Percentiles rank a stretch among this genome's conserved stretches.
Conservation (phyloP, 768 basidiomycete species). For the Naganishia onofrii region DNA sequence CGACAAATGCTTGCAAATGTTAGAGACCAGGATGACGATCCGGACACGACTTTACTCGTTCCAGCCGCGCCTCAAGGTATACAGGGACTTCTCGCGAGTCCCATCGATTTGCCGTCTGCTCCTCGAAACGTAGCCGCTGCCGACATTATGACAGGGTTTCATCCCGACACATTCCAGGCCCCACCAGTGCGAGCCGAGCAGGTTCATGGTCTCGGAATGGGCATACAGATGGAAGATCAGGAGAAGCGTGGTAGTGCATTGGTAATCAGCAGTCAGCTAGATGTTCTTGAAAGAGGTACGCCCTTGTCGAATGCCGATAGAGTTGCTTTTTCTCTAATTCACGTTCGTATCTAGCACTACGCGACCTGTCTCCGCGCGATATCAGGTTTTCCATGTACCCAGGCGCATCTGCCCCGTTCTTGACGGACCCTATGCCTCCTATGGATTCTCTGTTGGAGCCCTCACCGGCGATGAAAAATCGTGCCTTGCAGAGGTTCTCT, state of each 20-base stretch:
- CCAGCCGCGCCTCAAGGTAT: background rate
- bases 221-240: constrained; percentile 33
- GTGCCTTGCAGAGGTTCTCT: constrained; percentile 13
- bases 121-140: background rate
- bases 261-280: constrained; percentile 49
- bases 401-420: background rate
- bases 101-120: constrained; percentile 36
- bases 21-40: background rate
- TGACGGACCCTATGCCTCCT: constrained; percentile 3
- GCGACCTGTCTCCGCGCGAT: constrained; percentile 47
- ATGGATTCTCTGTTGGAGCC: constrained; percentile 26
- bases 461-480: constrained; percentile 13
- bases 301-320: background rate
- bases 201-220: constrained; percentile 30
- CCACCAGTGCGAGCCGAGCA: constrained; percentile 5
- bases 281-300: constrained; percentile 49
- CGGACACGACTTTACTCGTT: constrained; percentile 10
- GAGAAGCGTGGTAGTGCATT: constrained; percentile 49
- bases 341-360: constrained; percentile 41
- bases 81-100: constrained; percentile 40
- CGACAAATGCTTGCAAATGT: constrained; percentile 22
- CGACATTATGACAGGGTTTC: background rate
- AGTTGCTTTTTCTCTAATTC: constrained; percentile 19
- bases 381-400: constrained; percentile 45
- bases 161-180: background rate